Base-by-base conservation (phyloP, 2,329 filamentous ascomycete species). In the Cladosporium sp. region DNA sequence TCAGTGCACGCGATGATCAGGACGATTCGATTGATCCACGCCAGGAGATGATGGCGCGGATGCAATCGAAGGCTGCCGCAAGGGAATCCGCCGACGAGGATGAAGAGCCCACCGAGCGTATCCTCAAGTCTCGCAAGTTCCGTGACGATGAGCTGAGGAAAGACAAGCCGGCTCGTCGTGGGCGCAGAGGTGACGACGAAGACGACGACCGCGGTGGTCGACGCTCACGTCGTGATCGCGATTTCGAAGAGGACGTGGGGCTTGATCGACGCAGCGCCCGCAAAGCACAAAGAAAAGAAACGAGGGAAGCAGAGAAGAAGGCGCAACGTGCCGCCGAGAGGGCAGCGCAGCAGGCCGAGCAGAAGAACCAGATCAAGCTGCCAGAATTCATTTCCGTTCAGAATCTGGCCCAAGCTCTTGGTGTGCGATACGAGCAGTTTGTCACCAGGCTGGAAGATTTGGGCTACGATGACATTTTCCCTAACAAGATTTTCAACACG, bases 351-450 rank as follows among this genome's bases (percentile, higher is more conserved):
- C 66, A 77, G 35, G 72, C 73, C 35, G 73, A 77, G 40, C 77
- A 80, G n/a, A 77, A 81, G 6, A 86, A 85, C 2, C 85, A 84
- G 1, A 91, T 99, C 55, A 86, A 89, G 62, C 81, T 99, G 26
- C 96, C 96, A 0, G 92, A 97, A 74, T 96, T 92, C 72, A 96
- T 99, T 78, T 95, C 88, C 72, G 89, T 97, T n/a, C 85, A 87
- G 11, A 92, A 93, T 69, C 80, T 99, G 49, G 92, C 93, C 4
- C 84, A 88, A 67, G 86, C 91, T 4, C 82, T 98, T 26, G 89
- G 88, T 67, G 84, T 96, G 33, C 87, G 88, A 49, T 82, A 88
- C 0, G 85, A 90, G 16, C 80, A 88, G 3, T 97, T 99, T 72
- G 80, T 96, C 14, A 72, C 75, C 18, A 92, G 93, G 73, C 84